Evolutionary conservation across 1,139 yeast species (phyloP), one percentile per base, ranked within the genome.

Genomic region (Zygotorulaspora mrakii): DNA sequence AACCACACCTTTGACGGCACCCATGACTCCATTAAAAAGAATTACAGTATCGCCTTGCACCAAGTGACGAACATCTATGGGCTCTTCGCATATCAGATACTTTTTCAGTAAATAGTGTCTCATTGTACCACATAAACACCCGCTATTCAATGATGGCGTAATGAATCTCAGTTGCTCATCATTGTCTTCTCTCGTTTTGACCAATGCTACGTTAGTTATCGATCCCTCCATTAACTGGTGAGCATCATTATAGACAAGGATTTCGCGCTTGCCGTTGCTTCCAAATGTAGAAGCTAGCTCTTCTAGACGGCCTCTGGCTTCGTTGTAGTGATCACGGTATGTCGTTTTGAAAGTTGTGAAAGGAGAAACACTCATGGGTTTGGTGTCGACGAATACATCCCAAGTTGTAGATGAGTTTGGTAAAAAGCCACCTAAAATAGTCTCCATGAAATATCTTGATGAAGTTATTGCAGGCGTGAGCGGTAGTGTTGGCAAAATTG

Each of bases 291-390:
- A 46, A 1, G 48, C 45, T 30, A 57, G 44, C 7, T 53, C 52
- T 12, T 61, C 42, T 48, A 59, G 46, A 39, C 83, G 65, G 1
- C 60, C 60, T 42, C 97, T 67, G 0, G 96, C 82, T 2, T 59
- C 68, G 31, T 68, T 71, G 59, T 89, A 89, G 36, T 71, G 77
- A 2, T 68, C 68, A 47, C 98, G 69, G 23, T 70, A 66, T 0
- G 96, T 86, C 0, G 97, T 91, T 59, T 91, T 91, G 67, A 89
- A 84, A 2, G 94, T 82, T 0, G 96, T 87, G 60, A 83, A 86
- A 2, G 89, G 86, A 0, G 94, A 77, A 0, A 77, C 72, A 38
- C 73, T 55, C 0, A 77, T 71, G 3, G 77, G 67, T 27, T 71
- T 63, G 0, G 69, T 54, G 57, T 85, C 94, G 4, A 87, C 55